Evolutionary conservation across 495 filamentous ascomycete species (phyloP), one percentile per base, ranked within the genome.

Genomic region (Penicillium coprophilum): DNA sequence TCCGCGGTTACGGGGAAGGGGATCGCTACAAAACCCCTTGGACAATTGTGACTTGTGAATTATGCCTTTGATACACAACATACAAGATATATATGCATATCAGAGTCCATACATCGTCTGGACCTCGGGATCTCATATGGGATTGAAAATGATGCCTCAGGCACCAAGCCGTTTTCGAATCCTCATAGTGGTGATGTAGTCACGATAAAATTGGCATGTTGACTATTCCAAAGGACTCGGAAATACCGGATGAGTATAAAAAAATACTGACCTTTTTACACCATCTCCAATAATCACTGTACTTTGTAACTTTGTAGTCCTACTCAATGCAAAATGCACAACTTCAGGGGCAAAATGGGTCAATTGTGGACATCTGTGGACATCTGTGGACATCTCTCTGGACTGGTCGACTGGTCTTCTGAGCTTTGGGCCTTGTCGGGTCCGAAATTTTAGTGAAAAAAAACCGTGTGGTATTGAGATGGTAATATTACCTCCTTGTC

Each of bases 1-100:
- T 57, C 62, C 64, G 61, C 61, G 61, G 64, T 49, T 65, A 57
- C 53, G 59, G 59, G 43, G 54, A 61, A 40, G 32, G 7, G 7
- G 49, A 31, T n/a, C n/a, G 56, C 34, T 38, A 38, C 0, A 38
- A 38, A 31, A 31, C 6, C 6, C n/a, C 6, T 1, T n/a, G 15
- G 15, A 38, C 6, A n/a, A n/a, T n/a, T n/a, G 6, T 38, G 15
- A 4, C n/a, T 3, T 17, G 15, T 8, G 15, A 17, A 34, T 34
- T 34, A 13, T 6, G 13, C 5, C 12, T 34, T 13, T 34, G 32
- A 15, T 34, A n/a, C n/a, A n/a, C n/a, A n/a, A n/a, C n/a, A n/a
- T n/a, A n/a, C n/a, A n/a, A n/a, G n/a, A n/a, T n/a, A n/a, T n/a
- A 15, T 34, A 31, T 31, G 9, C 30, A 11, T 31, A 31, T n/a